A percentile compares a stretch with the other conserved stretches of the same genome.
Conservation (phyloP, 306 rosid species). For the Cyclanthera cordifolia region DNA sequence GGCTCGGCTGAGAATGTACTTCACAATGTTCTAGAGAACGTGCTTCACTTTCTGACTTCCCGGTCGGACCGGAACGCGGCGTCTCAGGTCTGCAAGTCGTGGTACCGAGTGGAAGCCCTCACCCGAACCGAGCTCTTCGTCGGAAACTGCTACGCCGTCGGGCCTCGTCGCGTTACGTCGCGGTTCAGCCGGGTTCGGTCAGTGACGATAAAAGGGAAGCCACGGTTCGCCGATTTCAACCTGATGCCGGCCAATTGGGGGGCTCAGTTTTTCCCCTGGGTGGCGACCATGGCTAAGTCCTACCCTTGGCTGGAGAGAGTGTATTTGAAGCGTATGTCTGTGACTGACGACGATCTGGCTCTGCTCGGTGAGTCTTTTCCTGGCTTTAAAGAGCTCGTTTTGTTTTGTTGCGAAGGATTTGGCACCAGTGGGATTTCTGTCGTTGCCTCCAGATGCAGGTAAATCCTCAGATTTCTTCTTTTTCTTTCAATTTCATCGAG, state of each 20-base stretch:
- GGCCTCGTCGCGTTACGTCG: slow-evolving; percentile 42
- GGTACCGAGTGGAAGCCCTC: slow-evolving; percentile 77
- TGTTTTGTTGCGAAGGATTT: slow-evolving; percentile 68
- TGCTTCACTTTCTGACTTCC: slow-evolving; percentile 61
- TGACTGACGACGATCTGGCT: slow-evolving; percentile 46
- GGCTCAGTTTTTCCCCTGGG: slow-evolving; percentile 67
- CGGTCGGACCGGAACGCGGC: slow-evolving; percentile 84
- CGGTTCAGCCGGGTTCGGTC: slow-evolving; percentile 45
- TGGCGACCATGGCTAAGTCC: slow-evolving; percentile 32
- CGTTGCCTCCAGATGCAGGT: slow-evolving; percentile 64
- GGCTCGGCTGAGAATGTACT: slow-evolving; percentile 32
- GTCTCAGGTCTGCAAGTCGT: slow-evolving; percentile 79
- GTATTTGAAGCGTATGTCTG: slow-evolving; percentile 60
- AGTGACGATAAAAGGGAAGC: slow-evolving; percentile 60
- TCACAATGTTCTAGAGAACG: slow-evolving; percentile 84
- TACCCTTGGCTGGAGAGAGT: slow-evolving; percentile 76
- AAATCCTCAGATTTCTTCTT: not conserved
- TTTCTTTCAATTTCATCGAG: not conserved
- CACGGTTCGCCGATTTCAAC: slow-evolving; percentile 75
- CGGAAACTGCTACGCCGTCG: slow-evolving; percentile 63
- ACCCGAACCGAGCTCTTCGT: slow-evolving; percentile 81
- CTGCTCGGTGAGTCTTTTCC: slow-evolving; percentile 38
- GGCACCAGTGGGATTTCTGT: slow-evolving; percentile 54
- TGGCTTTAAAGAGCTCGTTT: slow-evolving; percentile 49
- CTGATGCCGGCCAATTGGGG: slow-evolving; percentile 73